A percentile compares a stretch with the other conserved stretches of the same genome.
Conservation (phyloP, 2,329 filamentous ascomycete species). For the Apiospora phragmitis region DNA sequence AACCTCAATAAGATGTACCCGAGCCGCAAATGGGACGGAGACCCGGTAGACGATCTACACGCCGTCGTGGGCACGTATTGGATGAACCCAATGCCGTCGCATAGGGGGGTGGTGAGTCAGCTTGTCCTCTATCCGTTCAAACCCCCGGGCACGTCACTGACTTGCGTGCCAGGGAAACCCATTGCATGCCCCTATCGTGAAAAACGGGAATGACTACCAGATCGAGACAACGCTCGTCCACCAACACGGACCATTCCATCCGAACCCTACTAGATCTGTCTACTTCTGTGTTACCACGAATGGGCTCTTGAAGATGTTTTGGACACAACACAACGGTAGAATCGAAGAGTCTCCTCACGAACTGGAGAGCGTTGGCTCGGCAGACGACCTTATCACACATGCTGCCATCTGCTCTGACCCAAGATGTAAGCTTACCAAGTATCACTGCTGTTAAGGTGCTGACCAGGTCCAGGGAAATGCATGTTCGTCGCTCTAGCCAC, state of each 20-base stretch:
- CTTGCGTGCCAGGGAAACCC: constrained; percentile 41
- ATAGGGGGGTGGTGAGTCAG: constrained; percentile 21
- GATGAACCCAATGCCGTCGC: constrained; percentile 63
- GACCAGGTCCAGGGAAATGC: constrained; percentile 34
- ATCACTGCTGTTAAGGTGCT: constrained; percentile 5
- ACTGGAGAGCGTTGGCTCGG: constrained; percentile 70
- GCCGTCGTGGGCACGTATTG: constrained; percentile 84
- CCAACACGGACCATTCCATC: constrained; percentile 67
- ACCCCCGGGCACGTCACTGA: constrained; percentile 14
- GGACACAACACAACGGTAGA: constrained; percentile 70
- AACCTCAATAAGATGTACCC: constrained; percentile 72
- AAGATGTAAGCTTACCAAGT: constrained; percentile 54
- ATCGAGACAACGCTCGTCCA: constrained; percentile 53
- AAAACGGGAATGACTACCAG: constrained; percentile 61
- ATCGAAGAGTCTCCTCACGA: constrained; percentile 74
- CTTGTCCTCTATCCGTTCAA: constrained; percentile 30
- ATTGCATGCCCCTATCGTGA: constrained; percentile 63
- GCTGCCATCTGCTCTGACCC: constrained; percentile 70
- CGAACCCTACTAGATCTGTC: constrained; percentile 68
- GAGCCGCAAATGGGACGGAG: constrained; percentile 63
- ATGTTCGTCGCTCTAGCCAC: constrained; percentile 69
- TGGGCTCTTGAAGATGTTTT: constrained; percentile 74
- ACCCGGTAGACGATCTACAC: constrained; percentile 72
- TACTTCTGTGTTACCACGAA: constrained; percentile 75
- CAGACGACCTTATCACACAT: constrained; percentile 78